Evolutionary conservation across 176 grass and related monocot genomes (phyloP), one percentile per base, ranked within the genome.

Genomic region (Ensete glaucum): DNA sequence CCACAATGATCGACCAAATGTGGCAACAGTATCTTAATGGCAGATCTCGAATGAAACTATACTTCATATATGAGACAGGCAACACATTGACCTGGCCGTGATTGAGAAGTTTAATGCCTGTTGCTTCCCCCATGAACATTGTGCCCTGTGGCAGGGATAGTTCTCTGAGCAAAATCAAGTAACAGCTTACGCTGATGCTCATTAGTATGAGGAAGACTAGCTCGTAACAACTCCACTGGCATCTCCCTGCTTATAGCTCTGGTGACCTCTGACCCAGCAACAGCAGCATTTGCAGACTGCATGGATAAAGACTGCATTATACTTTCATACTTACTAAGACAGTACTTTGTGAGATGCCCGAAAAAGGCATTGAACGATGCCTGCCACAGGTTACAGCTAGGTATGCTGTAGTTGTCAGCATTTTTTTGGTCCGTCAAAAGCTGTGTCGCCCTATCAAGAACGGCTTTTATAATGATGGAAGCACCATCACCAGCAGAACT

Each of bases 311-410:
- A 62, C 62, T 70, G 85, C 82, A 88, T 78, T 70, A 85, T 77
- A 77, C 57, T 76, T 75, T 91, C 86, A 82, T 84, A 91, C 75
- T 91, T 96, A 78, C 78, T 86, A 73, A 75, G 65, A 84, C 92
- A 96, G 53, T 96, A 96, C 64, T 81, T 81, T 19, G 85, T 78
- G 53, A 96, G 84, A 21, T 91, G 81, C 52, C 76, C 71, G 10
- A 96, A 96, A 69, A 96, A 91, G 34, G 88, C 83, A 59, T 96
- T 74, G 57, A 96, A 96, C 73, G 88, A 88, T 77, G 92, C 88
- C 50, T 96, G 92, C 92, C 92, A 96, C 52, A 96, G 23, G 75
- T 84, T 77, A 49, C 85, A 64, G 54, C 80, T 83, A 50, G 80
- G 76, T 21, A 82, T 74, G 73, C 75, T 83, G 50, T 85, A 85